Conservation (phyloP, 2,329 filamentous ascomycete species). For the Alternaria triticimaculans region DNA sequence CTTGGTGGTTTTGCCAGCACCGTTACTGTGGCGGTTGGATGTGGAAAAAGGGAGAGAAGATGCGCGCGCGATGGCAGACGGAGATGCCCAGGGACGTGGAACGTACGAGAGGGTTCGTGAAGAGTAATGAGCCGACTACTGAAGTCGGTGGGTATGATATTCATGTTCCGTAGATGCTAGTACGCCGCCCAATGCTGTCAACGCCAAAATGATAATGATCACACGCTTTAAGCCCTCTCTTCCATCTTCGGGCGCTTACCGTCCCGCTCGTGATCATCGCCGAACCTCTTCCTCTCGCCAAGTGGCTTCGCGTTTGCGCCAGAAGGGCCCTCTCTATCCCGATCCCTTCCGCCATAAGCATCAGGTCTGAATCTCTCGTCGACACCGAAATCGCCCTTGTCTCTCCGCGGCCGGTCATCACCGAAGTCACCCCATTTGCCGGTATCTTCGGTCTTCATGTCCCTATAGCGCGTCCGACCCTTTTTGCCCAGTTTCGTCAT, state of each 20-base stretch:
- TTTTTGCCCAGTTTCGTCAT: conserved; percentile 94
- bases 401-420: conserved; percentile 52
- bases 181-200: conserved; percentile 18
- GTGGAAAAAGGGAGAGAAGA: conserved; percentile 63
- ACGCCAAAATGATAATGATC: background rate
- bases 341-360: conserved; percentile 50
- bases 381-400: conserved; percentile 53
- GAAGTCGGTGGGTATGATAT: background rate
- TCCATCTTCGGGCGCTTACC: conserved; percentile 55
- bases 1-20: conserved; percentile 78
- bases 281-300: conserved; percentile 64
- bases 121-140: conserved; percentile 10
- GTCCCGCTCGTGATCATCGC: conserved; percentile 49
- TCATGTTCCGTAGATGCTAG: conserved; percentile 7
- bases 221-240: conserved; percentile 24
- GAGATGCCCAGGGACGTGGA: conserved; percentile 19
- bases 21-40: conserved; percentile 80
- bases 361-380: conserved; percentile 76
- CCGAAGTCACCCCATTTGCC: conserved; percentile 78
- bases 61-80: conserved; percentile 34
- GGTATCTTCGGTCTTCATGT: conserved; percentile 89
- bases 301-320: conserved; percentile 76
- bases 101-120: conserved; percentile 26
- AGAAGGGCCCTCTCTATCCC: conserved; percentile 57
- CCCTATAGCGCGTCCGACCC: conserved; percentile 86